These are phyloP conservation scores for Fusarium caatingaense DNA, from an alignment of 2,329 filamentous ascomycete genomes.

Conservation along the genomic window DNA sequence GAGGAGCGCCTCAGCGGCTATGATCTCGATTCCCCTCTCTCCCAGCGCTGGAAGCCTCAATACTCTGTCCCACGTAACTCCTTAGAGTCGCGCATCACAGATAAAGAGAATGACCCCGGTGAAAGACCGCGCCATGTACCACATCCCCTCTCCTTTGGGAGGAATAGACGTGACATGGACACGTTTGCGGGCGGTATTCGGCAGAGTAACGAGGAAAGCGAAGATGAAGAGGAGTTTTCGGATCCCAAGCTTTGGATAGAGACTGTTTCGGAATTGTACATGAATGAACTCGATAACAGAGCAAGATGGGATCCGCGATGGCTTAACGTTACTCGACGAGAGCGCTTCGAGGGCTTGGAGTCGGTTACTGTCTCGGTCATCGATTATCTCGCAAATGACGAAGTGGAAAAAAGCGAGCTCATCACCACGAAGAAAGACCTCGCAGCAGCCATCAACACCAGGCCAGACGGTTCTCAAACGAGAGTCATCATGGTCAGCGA, in stretches of 20 bases:
- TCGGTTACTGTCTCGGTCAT: constrained; percentile 10
- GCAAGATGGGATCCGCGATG: constrained; percentile 19
- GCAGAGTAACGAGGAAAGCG: not conserved
- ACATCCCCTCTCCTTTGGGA: constrained; percentile 25
- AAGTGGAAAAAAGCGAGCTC: not conserved
- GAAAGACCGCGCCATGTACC: not conserved
- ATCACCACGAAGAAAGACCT: constrained; percentile 19
- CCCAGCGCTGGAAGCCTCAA: constrained; percentile 46
- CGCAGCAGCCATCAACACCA: constrained; percentile 1
- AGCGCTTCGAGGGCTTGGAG: constrained; percentile 21
- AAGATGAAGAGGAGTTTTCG: constrained; percentile 39
- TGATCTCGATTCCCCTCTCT: constrained; percentile 32
- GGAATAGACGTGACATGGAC: constrained; percentile 34
- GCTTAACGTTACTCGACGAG: constrained; percentile 18
- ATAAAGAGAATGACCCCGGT: not conserved
- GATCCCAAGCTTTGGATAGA: constrained; percentile 46
- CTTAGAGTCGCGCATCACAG: constrained; percentile 20
- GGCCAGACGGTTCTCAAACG: constrained; percentile 19
- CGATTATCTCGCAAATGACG: constrained; percentile 3
- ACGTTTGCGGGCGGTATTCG: not conserved
- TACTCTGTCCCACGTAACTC: constrained; percentile 39
- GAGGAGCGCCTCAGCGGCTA: constrained; percentile 32
- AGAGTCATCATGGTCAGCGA: constrained; percentile 45
- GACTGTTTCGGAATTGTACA: constrained; percentile 47
- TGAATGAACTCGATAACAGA: constrained; percentile 43